Percentiles rank a stretch among this genome's conserved stretches.
These are phyloP conservation scores for Claviceps citrina DNA, from an alignment of 2,329 filamentous ascomycete genomes.

Conservation along the genomic window DNA sequence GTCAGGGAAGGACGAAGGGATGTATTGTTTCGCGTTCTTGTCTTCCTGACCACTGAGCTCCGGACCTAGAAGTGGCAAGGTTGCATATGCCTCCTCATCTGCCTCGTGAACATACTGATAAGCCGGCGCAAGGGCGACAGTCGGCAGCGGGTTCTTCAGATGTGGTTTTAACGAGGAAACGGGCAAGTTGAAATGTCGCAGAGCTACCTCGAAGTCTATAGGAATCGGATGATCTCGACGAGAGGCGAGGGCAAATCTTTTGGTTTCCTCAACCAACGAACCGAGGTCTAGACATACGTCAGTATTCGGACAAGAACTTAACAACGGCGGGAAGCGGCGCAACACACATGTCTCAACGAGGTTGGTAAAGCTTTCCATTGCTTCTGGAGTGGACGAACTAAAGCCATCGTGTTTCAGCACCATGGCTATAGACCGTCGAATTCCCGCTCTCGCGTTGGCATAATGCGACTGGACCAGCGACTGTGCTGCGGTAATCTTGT, in stretches of 20 bases:
- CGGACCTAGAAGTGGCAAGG: conserved; percentile 31
- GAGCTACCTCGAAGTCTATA: conserved; percentile 38
- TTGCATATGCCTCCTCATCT: conserved; percentile 25
- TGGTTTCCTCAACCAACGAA: conserved; percentile 33
- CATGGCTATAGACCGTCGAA: conserved; percentile 41
- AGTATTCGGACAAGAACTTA: conserved; percentile 5
- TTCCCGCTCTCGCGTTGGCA: conserved; percentile 19
- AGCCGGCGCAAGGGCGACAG: conserved; percentile 21
- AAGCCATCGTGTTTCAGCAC: conserved; percentile 45
- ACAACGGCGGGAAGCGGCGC: not conserved
- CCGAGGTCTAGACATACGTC: conserved; percentile 28
- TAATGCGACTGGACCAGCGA: conserved; percentile 17
- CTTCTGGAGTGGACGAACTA: conserved; percentile 35
- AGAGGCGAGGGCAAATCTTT: conserved; percentile 29
- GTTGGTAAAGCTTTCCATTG: conserved; percentile 41
- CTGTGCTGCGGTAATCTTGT: conserved; percentile 9
- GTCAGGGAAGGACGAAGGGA: conserved; percentile 42
- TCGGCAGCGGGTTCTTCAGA: conserved; percentile 35
- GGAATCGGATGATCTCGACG: conserved; percentile 39
- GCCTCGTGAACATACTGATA: conserved; percentile 23
- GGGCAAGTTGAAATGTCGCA: conserved; percentile 36
- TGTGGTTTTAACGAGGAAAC: conserved; percentile 39
- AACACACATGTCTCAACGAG: conserved; percentile 42
- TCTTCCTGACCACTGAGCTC: conserved; percentile 45
- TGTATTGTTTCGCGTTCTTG: conserved; percentile 39